Evolutionary conservation across 2,329 filamentous ascomycete species (phyloP).

Genomic region (Xylariomycetidae sp.): DNA sequence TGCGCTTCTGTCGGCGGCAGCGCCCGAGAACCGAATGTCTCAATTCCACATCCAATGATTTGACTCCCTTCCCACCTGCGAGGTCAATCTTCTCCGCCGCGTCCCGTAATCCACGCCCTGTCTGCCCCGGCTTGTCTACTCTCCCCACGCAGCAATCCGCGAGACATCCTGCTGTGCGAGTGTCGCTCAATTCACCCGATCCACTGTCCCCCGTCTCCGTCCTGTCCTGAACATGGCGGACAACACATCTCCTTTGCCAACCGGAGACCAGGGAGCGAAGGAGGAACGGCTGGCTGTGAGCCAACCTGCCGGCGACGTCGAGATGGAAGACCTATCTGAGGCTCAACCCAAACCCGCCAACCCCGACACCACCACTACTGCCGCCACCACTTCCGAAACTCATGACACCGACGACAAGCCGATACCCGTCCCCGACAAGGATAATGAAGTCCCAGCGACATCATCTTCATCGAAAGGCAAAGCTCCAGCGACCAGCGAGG

Average conservation of each 20-base stretch:
- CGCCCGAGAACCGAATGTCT: slow-evolving; percentile 13
- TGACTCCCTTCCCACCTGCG: slow-evolving; percentile 4
- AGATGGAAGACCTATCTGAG: slow-evolving; percentile 25
- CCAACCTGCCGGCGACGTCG: slow-evolving; percentile 21
- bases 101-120: slow-evolving; percentile 5
- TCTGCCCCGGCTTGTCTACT: neutral
- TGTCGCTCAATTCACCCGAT: slow-evolving; percentile 10
- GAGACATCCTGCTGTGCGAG: slow-evolving; percentile 2
- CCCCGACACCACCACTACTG: slow-evolving; percentile 12
- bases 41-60: slow-evolving; percentile 15
- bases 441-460: slow-evolving; percentile 13
- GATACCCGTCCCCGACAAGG: slow-evolving; percentile 18
- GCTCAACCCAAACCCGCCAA: slow-evolving; percentile 17
- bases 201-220: slow-evolving; percentile 5
- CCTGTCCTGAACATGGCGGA: slow-evolving; percentile 18
- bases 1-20: too few relatives aligned
- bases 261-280: slow-evolving; percentile 19
- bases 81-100: slow-evolving; percentile 1
- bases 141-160: neutral
- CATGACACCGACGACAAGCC: slow-evolving; percentile 14
- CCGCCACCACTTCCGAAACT: slow-evolving; percentile 10
- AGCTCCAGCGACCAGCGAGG: slow-evolving; percentile 17
- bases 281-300: slow-evolving; percentile 17
- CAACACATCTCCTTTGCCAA: slow-evolving; percentile 13
- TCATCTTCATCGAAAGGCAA: slow-evolving; percentile 27